Conservation (phyloP, 306 rosid genomes). For the Oemleria cerasiformis region DNA sequence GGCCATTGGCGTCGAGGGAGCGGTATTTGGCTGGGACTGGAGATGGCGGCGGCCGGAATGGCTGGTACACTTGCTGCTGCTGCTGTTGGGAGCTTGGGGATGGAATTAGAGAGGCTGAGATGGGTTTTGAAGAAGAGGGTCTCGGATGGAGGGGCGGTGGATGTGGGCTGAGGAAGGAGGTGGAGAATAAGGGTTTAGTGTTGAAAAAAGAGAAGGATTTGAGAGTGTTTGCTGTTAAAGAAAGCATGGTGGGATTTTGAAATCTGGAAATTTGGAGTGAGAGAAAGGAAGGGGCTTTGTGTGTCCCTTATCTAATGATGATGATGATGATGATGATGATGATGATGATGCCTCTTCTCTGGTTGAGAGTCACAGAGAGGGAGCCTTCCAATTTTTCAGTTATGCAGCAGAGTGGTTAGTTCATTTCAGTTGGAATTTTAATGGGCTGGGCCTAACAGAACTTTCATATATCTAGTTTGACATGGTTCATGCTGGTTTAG, state of each 20-base stretch:
- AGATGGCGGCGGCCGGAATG: slow-evolving; percentile 78
- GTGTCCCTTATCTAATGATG: slow-evolving; percentile 29
- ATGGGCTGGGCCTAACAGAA: neutral
- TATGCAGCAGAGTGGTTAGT: neutral
- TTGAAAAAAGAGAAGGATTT: slow-evolving; percentile 8
- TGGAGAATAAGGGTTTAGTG: neutral
- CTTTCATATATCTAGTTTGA: neutral
- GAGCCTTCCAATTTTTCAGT: neutral
- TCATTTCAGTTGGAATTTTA: neutral
- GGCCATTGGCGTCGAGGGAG: slow-evolving; percentile 48
- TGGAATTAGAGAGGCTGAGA: slow-evolving; percentile 30
- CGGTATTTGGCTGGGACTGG: slow-evolving; percentile 46
- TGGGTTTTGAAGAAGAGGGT: slow-evolving; percentile 20
- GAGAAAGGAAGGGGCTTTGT: neutral
- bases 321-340: neutral
- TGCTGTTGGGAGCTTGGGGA: slow-evolving; percentile 25
- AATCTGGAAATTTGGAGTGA: neutral
- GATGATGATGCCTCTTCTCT: no score
- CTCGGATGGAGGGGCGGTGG: neutral
- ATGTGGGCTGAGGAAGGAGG: slow-evolving; percentile 8
- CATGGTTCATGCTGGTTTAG: neutral
- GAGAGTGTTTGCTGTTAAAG: slow-evolving; percentile 23
- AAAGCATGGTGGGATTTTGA: slow-evolving; percentile 31
- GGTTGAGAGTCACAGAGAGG: neutral
- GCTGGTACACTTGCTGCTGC: slow-evolving; percentile 64